Conservation (phyloP, 352 stramenopile genomes). For the Globisporangium parvum region DNA sequence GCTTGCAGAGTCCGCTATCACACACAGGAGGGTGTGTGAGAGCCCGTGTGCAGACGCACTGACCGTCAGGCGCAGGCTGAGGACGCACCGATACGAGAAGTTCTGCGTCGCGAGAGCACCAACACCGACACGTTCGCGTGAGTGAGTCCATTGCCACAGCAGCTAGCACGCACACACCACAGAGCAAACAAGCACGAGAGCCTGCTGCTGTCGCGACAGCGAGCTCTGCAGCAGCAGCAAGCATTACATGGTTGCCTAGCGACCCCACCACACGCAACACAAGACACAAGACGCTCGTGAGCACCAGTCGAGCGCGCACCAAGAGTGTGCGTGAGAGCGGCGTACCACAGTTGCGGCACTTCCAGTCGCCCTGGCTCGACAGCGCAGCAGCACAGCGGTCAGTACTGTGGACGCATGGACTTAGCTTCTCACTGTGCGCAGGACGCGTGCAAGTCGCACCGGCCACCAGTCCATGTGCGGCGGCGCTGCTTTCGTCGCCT, state of each 20-base stretch:
- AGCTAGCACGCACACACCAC: neutral
- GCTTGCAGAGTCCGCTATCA: slow-evolving; percentile 55
- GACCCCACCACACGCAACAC: neutral
- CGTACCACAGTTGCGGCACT: slow-evolving; percentile 67
- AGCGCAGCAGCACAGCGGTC: slow-evolving; percentile 10
- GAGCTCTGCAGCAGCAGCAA: neutral
- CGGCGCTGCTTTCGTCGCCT: slow-evolving; percentile 39
- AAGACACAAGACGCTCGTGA: slow-evolving; percentile 6
- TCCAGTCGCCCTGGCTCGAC: slow-evolving; percentile 61
- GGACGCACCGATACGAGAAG: slow-evolving; percentile 59
- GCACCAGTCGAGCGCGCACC: neutral
- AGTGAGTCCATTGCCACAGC: slow-evolving; percentile 4
- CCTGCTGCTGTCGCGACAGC: too few relatives aligned
- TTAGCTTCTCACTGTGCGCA: neutral
- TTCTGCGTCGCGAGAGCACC: slow-evolving; percentile 25
- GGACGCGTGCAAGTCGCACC: slow-evolving; percentile 21
- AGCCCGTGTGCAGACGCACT: too few relatives aligned
- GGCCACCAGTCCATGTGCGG: slow-evolving; percentile 80
- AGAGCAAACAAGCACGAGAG: too few relatives aligned
- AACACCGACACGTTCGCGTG: neutral
- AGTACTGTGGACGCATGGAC: slow-evolving; percentile 5
- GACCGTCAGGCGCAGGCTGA: too few relatives aligned
- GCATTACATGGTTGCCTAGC: slow-evolving; percentile 50
- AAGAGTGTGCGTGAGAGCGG: neutral
- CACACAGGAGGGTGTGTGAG: neutral